Base-by-base conservation (phyloP, 2,329 filamentous ascomycete species). In the Exophiala sp. region DNA sequence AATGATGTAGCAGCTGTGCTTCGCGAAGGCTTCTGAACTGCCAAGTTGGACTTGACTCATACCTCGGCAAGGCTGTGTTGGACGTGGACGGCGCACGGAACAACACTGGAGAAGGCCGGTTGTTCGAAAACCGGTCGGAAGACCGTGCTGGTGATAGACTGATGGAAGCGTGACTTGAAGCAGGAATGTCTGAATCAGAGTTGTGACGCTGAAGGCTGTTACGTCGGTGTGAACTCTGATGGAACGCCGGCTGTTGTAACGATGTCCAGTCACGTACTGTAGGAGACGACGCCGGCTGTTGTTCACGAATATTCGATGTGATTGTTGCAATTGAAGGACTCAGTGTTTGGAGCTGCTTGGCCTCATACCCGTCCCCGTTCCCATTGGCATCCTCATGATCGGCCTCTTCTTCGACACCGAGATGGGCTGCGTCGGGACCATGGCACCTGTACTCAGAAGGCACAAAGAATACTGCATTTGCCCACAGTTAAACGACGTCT, bases 1-100 rank as follows among this genome's bases (percentile, higher is more conserved):
- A 69, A 14, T 57, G 56, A 23, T 65, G 64, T 48, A 68, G 53
- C 9, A 69, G 45, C 18, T 56, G 63, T 27, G 66, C 66, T 52
- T 68, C 66, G 10, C 66, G 60, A 2, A 60, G 53, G 13, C 35
- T 46, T 29, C 46, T 18, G 43, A 45, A 46, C 14, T 41, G 53
- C 53, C 53, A 55, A n/a, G 45, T 42, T 34, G 40, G 18, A 10
- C 24, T 27, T 35, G 52, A 22, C 37, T 34, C 44, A 38, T 44
- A 37, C 14, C 21, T 43, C 37, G 38, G 48, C 13, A 48, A 53
- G 13, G 46, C 35, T 10, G 30, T 29, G 22, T 35, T 23, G 6
- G 45, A 41, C 19, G 24, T 8, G n/a, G n/a, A n/a, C n/a, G n/a
- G n/a, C 3, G 41, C 11, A 27, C 32, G 22, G 5, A 44, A 23